Percentiles rank a stretch among this genome's conserved stretches.
These are phyloP conservation scores for Mycena chlorophos DNA, from an alignment of 768 basidiomycete species.

Conservation along the genomic window DNA sequence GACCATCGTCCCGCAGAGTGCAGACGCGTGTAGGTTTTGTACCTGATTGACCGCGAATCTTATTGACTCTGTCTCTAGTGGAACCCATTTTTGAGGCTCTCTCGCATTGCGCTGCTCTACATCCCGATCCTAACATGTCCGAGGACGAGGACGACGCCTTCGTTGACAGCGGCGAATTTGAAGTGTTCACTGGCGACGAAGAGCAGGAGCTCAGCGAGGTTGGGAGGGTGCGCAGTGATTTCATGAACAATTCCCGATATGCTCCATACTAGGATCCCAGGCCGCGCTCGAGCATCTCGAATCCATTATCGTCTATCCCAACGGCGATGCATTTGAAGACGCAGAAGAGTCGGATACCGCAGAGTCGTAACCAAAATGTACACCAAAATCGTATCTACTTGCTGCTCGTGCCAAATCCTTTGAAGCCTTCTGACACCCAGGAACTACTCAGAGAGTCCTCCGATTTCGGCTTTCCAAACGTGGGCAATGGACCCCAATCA, in stretches of 20 bases:
- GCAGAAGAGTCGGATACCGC: not conserved
- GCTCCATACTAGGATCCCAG: slow-evolving; percentile 85
- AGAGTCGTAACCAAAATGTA: no score
- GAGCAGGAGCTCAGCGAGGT: slow-evolving; percentile 79
- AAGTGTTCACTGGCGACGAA: slow-evolving; percentile 55
- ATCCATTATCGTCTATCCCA: slow-evolving; percentile 70
- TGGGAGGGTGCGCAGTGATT: slow-evolving; percentile 93
- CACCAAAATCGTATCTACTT: no score
- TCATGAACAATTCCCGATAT: slow-evolving; percentile 72
- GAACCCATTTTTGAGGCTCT: slow-evolving; percentile 86
- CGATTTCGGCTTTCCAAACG: slow-evolving; percentile 33
- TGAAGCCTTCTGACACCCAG: slow-evolving; percentile 19
- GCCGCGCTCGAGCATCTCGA: slow-evolving; percentile 82
- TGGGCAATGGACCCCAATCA: slow-evolving; percentile 65
- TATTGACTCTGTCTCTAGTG: slow-evolving; percentile 45
- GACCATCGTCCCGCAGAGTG: slow-evolving; percentile 64
- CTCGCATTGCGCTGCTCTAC: slow-evolving; percentile 80
- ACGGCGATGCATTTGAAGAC: not conserved
- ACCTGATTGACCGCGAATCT: not conserved
- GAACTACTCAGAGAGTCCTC: slow-evolving; percentile 16
- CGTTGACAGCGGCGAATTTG: slow-evolving; percentile 54
- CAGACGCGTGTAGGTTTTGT: slow-evolving; percentile 56
- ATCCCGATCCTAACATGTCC: slow-evolving; percentile 65
- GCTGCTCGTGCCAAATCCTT: slow-evolving; percentile 8
- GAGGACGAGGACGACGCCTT: slow-evolving; percentile 59